Percentiles rank a stretch among this genome's conserved stretches.
phyloP scores from a whole-genome alignment of 306 rosid genomes.

The Arachis hypogaea region DNA sequence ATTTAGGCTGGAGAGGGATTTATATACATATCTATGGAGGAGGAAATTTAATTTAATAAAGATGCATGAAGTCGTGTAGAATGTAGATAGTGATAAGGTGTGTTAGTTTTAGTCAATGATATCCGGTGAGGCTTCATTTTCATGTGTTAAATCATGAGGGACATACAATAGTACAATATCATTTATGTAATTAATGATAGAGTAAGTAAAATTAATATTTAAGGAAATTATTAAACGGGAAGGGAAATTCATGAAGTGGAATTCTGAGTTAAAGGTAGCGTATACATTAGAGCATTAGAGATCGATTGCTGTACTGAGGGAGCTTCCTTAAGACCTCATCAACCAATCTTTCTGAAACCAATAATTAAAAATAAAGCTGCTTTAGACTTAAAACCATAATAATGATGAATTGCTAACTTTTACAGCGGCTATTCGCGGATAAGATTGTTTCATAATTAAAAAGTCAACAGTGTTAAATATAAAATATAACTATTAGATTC shows the following conservation, averaged over 20 bases:
- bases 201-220: too few species aligned
- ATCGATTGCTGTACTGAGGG: too few species aligned
- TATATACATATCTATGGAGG: not conserved
- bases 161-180: too few species aligned
- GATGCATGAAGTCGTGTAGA: too few species aligned
- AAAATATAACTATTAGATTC: too few species aligned
- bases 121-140: conserved; percentile 6
- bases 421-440: not conserved
- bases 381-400: not conserved
- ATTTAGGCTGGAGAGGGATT: not conserved
- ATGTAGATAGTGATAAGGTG: not conserved
- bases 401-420: not conserved
- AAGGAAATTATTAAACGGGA: too few species aligned
- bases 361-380: not conserved
- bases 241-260: too few species aligned
- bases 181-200: too few species aligned
- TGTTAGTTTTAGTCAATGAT: not conserved
- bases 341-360: not conserved
- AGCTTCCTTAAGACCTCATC: too few species aligned
- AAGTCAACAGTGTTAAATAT: too few species aligned
- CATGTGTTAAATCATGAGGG: conserved; percentile 5
- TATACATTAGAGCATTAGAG: too few species aligned
- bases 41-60: not conserved
- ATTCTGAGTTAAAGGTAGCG: too few species aligned
- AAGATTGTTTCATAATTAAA: conserved; percentile 17